phyloP scores from a whole-genome alignment of 2,329 filamentous ascomycete species.

The Epichloe baconii region DNA sequence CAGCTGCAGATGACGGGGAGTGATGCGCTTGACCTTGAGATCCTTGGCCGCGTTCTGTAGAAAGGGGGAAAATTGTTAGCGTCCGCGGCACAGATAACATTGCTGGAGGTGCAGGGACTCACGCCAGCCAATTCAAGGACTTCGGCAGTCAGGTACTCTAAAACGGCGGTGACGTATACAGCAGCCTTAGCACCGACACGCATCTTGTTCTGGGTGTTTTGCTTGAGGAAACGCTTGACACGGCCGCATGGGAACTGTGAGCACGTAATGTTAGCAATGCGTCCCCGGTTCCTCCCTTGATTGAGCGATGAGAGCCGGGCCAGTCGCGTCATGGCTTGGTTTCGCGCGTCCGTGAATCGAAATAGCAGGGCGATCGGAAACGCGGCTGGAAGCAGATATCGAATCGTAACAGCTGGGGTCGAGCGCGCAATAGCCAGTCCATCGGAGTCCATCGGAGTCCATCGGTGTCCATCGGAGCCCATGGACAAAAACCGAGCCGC shows the following conservation, averaged over 20 bases:
- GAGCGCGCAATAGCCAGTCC: constrained; percentile 5
- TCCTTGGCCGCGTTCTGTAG: constrained; percentile 88
- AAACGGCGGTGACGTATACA: constrained; percentile 94
- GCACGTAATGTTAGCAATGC: background rate
- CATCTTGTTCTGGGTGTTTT: constrained; percentile 99
- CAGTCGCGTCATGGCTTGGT: background rate
- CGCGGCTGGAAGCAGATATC: background rate
- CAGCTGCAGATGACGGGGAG: constrained; percentile 90
- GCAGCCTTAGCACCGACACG: constrained; percentile 97
- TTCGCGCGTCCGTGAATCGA: background rate
- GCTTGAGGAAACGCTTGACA: constrained; percentile 99
- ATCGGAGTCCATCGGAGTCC: too few species aligned
- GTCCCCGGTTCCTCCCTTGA: background rate
- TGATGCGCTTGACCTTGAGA: constrained; percentile 99
- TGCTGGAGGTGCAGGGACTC: constrained; percentile 20
- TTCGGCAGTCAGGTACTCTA: constrained; percentile 96
- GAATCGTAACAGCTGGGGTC: constrained; percentile 10
- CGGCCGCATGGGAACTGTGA: constrained; percentile 90
- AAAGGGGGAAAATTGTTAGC: background rate
- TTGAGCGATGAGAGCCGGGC: background rate
- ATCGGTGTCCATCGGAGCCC: background rate
- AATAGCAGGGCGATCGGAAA: background rate
- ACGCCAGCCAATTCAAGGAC: constrained; percentile 92
- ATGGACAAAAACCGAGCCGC: background rate
- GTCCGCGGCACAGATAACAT: background rate